Percentiles rank a stretch among this genome's conserved stretches.
These are phyloP conservation scores for Lichtheimia corymbifera DNA, from an alignment of 371 early-diverging fungal genomes.

Conservation along the genomic window DNA sequence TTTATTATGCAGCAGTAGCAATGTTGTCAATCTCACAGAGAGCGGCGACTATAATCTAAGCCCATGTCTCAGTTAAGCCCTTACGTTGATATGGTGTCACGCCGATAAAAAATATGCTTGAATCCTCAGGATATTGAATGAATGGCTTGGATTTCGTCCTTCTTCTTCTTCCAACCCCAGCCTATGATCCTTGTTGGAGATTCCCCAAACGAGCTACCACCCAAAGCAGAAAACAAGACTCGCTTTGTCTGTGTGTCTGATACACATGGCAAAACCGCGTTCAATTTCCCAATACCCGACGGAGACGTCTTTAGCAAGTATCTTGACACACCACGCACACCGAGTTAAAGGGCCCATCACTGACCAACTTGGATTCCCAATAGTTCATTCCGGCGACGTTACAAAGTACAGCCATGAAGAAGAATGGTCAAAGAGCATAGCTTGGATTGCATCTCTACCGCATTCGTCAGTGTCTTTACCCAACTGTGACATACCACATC, in stretches of 20 bases:
- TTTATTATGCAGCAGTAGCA: too few species aligned
- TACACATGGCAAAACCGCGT: conserved; percentile 33
- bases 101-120: too few species aligned
- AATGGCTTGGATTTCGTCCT: not conserved
- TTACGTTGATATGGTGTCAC: too few species aligned
- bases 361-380: too few species aligned
- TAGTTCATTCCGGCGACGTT: conserved; percentile 50
- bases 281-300: conserved; percentile 37
- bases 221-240: conserved; percentile 15
- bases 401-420: conserved; percentile 25
- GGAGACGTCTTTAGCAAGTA: conserved; percentile 45
- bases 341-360: not conserved
- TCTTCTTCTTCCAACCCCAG: not conserved
- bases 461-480: conserved; percentile 21
- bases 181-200: conserved; percentile 15
- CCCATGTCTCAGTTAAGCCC: too few species aligned
- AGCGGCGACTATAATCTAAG: too few species aligned
- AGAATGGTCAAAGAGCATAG: conserved; percentile 25
- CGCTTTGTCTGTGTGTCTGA: conserved; percentile 51
- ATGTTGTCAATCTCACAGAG: too few species aligned
- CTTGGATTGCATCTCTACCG: conserved; percentile 36
- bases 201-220: not conserved
- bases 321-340: not conserved
- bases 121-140: not conserved
- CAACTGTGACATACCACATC: conserved; percentile 2